phyloP scores from a whole-genome alignment of 75 land plant genomes.

The Isoetes taiwanensis region DNA sequence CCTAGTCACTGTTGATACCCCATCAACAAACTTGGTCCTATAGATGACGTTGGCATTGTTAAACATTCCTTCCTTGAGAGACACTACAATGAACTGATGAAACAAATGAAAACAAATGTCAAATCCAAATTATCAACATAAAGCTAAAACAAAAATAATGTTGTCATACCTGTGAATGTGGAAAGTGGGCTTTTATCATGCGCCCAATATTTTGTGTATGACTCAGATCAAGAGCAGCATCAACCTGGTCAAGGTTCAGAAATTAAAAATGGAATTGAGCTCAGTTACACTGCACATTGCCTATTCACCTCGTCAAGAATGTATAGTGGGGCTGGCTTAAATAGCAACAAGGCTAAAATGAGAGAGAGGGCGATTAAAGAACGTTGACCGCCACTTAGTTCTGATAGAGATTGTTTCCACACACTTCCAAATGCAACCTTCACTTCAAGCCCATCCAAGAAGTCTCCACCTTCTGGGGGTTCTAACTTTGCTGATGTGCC shows the following conservation, averaged over 20 bases:
- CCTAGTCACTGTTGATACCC: constrained; percentile 92
- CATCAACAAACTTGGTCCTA: constrained; percentile 97
- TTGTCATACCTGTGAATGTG: constrained; percentile 93
- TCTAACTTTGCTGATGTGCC: constrained; percentile 96
- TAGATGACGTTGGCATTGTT: constrained; percentile 98
- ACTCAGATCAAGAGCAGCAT: constrained; percentile 95
- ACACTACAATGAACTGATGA: constrained; percentile 86
- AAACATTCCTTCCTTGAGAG: constrained; percentile 98
- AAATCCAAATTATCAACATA: no score
- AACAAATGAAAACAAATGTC: neutral
- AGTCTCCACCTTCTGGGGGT: constrained; percentile 85
- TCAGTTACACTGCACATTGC: neutral
- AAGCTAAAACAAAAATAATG: no score
- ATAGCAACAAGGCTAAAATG: constrained; percentile 85
- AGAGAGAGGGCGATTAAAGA: constrained; percentile 92
- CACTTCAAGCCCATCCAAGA: constrained; percentile 93
- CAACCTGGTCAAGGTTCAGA: constrained; percentile 41
- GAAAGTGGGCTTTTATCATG: constrained; percentile 95
- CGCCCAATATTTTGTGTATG: constrained; percentile 98
- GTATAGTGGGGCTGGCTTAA: constrained; percentile 96
- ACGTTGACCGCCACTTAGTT: constrained; percentile 96
- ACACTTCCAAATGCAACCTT: constrained; percentile 95
- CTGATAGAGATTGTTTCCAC: constrained; percentile 98
- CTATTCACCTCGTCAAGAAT: constrained; percentile 85
- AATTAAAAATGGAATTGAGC: neutral